Base-by-base conservation (phyloP, 768 basidiomycete genomes). In the Mycena crocata region DNA sequence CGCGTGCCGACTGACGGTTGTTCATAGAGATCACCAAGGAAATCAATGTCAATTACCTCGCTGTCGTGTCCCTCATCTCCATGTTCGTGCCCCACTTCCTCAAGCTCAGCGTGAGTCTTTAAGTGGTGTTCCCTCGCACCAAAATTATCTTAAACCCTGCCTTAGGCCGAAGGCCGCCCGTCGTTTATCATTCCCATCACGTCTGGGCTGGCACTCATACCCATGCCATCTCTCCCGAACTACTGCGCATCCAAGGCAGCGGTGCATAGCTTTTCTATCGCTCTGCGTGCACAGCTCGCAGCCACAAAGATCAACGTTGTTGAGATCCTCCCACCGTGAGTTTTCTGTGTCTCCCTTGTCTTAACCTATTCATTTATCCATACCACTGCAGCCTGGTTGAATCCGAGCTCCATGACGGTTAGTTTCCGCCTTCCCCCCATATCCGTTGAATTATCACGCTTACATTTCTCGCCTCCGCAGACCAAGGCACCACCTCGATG, bases 181-280 rank as follows among this genome's bases (percentile, higher is more conserved):
- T 82, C 81, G 26, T 85, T 85, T 73, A 78, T 89, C 37, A 75
- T 85, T 24, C 80, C 85, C 1, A 81, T 90, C 48, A 84, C 87
- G 0, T 88, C 88, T 8, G 85, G 80, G 15, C 78, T 89, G n/a
- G 85, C 75, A 3, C 79, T 89, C 37, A 60, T 80, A 34, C 86
- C 88, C 0, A 75, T 73, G 1, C 77, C 85, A 1, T 71, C 67
- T 34, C 75, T 87, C 0, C 74, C 82, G 1, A 84, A 85, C 55
- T 90, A 90, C 69, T 85, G 80, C 32, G 88, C 88, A 0, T 83
- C 84, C 5, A 89, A 90, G 73, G 87, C 87, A 7, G 88, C 87
- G 2, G 70, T 89, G 35, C 86, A 85, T 68, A 87, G 84, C 61
- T 82, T 87, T 65, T 78, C 79, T 23, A 74, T 83, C 13, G 84